Percentiles rank a stretch among this genome's conserved stretches.
These are phyloP conservation scores for Mycena pura DNA, from an alignment of 768 basidiomycete genomes.

Conservation along the genomic window DNA sequence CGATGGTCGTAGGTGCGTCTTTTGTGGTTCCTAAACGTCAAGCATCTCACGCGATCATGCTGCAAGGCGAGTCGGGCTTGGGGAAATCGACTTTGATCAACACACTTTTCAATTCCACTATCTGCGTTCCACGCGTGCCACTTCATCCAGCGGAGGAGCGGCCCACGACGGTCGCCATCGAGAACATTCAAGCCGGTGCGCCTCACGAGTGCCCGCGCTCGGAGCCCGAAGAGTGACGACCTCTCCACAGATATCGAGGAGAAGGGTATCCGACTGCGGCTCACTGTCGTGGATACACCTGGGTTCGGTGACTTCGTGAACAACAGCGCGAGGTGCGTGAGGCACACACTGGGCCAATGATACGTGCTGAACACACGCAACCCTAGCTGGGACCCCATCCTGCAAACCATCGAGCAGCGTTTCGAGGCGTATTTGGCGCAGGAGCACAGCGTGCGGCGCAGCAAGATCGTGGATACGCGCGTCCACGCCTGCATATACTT, in stretches of 20 bases:
- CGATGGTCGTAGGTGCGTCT: slow-evolving; percentile 95
- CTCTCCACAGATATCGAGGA: slow-evolving; percentile 89
- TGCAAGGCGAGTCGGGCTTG: slow-evolving; percentile 97
- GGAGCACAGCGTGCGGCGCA: slow-evolving; percentile 96
- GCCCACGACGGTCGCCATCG: slow-evolving; percentile 94
- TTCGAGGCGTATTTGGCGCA: slow-evolving; percentile 98
- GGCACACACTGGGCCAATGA: slow-evolving; percentile 21
- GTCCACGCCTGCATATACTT: slow-evolving; percentile 99
- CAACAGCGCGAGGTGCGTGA: slow-evolving; percentile 88
- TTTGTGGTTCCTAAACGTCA: slow-evolving; percentile 21
- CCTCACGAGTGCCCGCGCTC: slow-evolving; percentile 24
- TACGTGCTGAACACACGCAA: slow-evolving; percentile 23
- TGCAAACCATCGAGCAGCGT: slow-evolving; percentile 98
- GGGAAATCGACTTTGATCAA: slow-evolving; percentile 99
- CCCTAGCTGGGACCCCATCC: slow-evolving; percentile 93
- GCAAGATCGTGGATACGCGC: slow-evolving; percentile 92
- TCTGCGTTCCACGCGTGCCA: slow-evolving; percentile 88
- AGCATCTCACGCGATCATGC: slow-evolving; percentile 18
- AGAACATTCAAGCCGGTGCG: slow-evolving; percentile 96
- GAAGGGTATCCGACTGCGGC: slow-evolving; percentile 91
- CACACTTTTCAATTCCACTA: slow-evolving; percentile 95
- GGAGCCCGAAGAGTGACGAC: slow-evolving; percentile 25
- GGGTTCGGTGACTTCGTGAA: slow-evolving; percentile 99
- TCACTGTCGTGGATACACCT: slow-evolving; percentile 99
- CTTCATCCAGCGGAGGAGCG: slow-evolving; percentile 84